Evolutionary conservation across 1,139 yeast genomes (phyloP).

Genomic region (Geotrichum phurueaensis): DNA sequence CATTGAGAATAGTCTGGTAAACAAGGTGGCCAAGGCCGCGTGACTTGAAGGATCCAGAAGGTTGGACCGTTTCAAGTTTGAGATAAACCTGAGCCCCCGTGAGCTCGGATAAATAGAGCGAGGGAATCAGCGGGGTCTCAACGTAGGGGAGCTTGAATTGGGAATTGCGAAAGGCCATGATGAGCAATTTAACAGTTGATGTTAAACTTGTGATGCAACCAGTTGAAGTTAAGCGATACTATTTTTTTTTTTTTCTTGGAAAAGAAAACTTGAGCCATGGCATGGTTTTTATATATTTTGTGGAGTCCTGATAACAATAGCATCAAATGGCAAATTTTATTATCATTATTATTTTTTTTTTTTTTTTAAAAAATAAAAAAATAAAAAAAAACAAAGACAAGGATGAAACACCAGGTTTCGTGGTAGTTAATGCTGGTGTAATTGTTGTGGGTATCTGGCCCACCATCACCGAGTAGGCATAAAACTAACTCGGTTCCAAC

Average conservation of each 20-base stretch:
- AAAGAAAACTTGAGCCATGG: not conserved
- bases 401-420: no score
- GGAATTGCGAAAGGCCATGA: not conserved
- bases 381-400: no score
- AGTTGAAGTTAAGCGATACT: not conserved
- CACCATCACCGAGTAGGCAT: no score
- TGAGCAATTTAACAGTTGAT: not conserved
- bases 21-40: constrained; percentile 41
- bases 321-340: not conserved
- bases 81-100: constrained; percentile 42
- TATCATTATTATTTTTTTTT: no score
- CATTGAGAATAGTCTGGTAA: constrained; percentile 25
- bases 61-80: constrained; percentile 61
- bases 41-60: constrained; percentile 66
- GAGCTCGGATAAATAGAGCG: constrained; percentile 29
- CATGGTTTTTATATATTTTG: not conserved
- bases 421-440: no score
- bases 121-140: constrained; percentile 33
- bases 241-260: no score
- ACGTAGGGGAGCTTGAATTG: constrained; percentile 26
- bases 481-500: no score
- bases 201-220: not conserved
- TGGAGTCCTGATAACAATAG: not conserved
- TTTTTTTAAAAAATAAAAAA: no score
- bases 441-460: no score